Evolutionary conservation across 192 early-diverging fungal species (phyloP).

Genomic region (Coemansia sp.): DNA sequence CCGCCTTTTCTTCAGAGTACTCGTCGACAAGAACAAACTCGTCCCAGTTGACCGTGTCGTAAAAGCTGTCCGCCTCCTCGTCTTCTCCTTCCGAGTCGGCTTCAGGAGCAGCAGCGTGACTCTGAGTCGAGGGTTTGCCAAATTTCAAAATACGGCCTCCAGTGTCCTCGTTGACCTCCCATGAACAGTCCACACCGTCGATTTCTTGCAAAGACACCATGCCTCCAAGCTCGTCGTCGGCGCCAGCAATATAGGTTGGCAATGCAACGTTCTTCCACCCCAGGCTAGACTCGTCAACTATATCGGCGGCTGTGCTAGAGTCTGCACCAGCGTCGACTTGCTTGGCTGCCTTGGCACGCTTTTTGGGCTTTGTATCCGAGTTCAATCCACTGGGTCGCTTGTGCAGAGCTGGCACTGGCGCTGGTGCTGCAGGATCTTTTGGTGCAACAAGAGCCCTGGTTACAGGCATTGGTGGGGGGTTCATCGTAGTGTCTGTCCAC

Average conservation of each 20-base stretch:
- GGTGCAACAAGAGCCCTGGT: neutral
- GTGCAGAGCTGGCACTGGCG: neutral
- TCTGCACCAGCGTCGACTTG: neutral
- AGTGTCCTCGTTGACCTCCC: conserved; percentile 56
- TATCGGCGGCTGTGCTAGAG: neutral
- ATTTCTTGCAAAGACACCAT: conserved; percentile 87
- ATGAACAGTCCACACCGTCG: conserved; percentile 76
- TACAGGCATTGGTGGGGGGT: conserved; percentile 46
- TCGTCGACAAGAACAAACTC: conserved; percentile 75
- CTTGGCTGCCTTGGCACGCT: conserved; percentile 5
- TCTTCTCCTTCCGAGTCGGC: conserved; percentile 10
- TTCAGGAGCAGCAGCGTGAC: neutral
- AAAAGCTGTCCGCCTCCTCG: conserved; percentile 7
- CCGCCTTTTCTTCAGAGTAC: conserved; percentile 66
- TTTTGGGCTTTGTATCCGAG: neutral
- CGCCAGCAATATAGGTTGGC: conserved; percentile 51
- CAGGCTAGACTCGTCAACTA: conserved; percentile 43
- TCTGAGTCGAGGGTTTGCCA: conserved; percentile 13
- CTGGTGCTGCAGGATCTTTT: neutral
- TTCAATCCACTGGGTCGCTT: neutral
- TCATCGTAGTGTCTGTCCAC: conserved; percentile 34
- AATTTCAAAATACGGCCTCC: conserved; percentile 73
- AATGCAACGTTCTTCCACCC: conserved; percentile 60
- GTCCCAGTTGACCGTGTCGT: conserved; percentile 31
- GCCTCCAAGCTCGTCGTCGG: conserved; percentile 69